phyloP scores from a whole-genome alignment of 2,329 filamentous ascomycete species.

The Phialophora verrucosa region DNA sequence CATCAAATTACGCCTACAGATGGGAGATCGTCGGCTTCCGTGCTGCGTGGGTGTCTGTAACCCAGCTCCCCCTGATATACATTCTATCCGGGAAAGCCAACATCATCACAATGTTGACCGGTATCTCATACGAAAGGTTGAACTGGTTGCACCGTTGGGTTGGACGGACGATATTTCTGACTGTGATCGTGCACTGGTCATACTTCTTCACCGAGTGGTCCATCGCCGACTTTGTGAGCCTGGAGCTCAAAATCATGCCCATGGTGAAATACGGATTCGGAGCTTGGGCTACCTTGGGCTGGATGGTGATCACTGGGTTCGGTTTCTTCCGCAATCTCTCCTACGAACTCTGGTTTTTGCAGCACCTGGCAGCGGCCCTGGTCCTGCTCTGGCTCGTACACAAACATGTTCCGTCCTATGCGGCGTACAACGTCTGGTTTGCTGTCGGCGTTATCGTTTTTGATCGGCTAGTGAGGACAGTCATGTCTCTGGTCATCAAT shows the following conservation, averaged over 20 bases:
- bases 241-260: constrained; percentile 56
- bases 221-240: constrained; percentile 56
- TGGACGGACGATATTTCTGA: constrained; percentile 58
- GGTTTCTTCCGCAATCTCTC: constrained; percentile 56
- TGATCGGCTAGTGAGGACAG: constrained; percentile 28
- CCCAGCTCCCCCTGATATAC: constrained; percentile 62
- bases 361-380: constrained; percentile 58
- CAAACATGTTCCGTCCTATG: constrained; percentile 35
- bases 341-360: constrained; percentile 62
- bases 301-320: constrained; percentile 58
- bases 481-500: constrained; percentile 28
- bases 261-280: constrained; percentile 60
- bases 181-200: constrained; percentile 61
- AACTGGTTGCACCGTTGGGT: constrained; percentile 62
- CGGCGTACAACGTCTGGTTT: constrained; percentile 37
- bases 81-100: constrained; percentile 64
- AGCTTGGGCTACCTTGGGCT: constrained; percentile 58
- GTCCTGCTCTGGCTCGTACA: constrained; percentile 55
- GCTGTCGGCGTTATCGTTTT: constrained; percentile 34
- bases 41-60: constrained; percentile 59
- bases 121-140: constrained; percentile 57
- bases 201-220: constrained; percentile 62
- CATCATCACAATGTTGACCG: constrained; percentile 56
- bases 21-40: constrained; percentile 65
- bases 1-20: constrained; percentile 40